Conservation (phyloP, 768 basidiomycete genomes). For the Candolleomyces aberdarensis region DNA sequence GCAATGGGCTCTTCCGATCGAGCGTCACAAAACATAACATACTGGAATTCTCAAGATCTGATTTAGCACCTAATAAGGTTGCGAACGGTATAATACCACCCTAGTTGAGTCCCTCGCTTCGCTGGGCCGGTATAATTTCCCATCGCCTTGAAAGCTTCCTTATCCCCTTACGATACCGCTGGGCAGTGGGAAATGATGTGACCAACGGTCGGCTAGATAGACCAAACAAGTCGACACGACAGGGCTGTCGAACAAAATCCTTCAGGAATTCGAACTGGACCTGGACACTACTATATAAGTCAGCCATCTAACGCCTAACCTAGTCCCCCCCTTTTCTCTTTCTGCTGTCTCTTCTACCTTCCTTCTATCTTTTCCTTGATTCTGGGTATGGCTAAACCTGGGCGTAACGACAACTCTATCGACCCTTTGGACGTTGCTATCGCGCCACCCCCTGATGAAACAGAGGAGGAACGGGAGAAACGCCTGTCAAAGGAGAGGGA, state of each 20-base stretch:
- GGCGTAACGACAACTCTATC: background rate
- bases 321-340: background rate
- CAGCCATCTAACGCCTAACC: background rate
- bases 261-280: background rate
- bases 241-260: background rate
- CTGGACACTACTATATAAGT: background rate
- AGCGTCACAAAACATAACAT: too few relatives aligned
- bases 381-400: background rate
- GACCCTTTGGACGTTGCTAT: slow-evolving; percentile 49
- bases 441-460: slow-evolving; percentile 54
- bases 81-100: too few relatives aligned
- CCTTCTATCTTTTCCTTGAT: background rate
- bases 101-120: too few relatives aligned
- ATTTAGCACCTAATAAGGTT: too few relatives aligned
- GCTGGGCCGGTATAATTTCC: too few relatives aligned
- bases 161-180: background rate
- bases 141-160: background rate
- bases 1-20: too few relatives aligned
- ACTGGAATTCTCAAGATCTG: too few relatives aligned
- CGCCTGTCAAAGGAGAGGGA: slow-evolving; percentile 47
- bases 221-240: background rate
- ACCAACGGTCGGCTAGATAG: background rate
- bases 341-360: background rate
- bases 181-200: background rate
- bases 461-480: slow-evolving; percentile 37